Conservation (phyloP, 352 stramenopile species). For the Globisporangium nagaii region DNA sequence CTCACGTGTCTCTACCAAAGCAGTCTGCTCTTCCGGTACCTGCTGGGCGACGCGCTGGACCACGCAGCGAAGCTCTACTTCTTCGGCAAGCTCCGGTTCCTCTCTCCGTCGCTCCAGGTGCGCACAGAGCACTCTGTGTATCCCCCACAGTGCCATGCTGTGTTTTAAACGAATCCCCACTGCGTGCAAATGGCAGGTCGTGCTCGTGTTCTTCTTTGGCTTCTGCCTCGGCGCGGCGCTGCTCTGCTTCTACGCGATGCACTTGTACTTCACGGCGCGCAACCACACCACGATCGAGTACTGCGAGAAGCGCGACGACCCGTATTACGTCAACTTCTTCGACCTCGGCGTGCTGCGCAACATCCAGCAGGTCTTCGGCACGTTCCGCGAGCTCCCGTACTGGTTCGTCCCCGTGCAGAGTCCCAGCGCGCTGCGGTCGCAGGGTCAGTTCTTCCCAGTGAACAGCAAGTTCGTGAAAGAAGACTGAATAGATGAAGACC, state of each 20-base stretch:
- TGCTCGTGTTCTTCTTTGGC: slow-evolving; percentile 66
- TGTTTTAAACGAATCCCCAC: too few species aligned
- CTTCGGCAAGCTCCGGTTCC: slow-evolving; percentile 44
- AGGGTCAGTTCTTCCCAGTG: slow-evolving; percentile 43
- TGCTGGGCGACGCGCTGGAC: slow-evolving; percentile 50
- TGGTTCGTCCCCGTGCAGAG: slow-evolving; percentile 72
- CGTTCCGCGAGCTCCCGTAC: slow-evolving; percentile 45
- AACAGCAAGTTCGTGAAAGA: slow-evolving; percentile 47
- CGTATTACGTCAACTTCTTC: slow-evolving; percentile 79
- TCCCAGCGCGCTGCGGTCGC: slow-evolving; percentile 37
- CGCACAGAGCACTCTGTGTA: background rate
- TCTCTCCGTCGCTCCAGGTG: slow-evolving; percentile 60
- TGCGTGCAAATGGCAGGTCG: slow-evolving; percentile 29
- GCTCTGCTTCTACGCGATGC: slow-evolving; percentile 70
- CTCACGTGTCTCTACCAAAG: slow-evolving; percentile 64
- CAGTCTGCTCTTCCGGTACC: slow-evolving; percentile 57
- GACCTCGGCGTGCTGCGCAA: slow-evolving; percentile 70
- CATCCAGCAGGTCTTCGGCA: slow-evolving; percentile 73
- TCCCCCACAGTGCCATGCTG: too few species aligned
- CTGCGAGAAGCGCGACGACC: slow-evolving; percentile 76
- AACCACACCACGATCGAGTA: slow-evolving; percentile 88
- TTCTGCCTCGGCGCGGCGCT: slow-evolving; percentile 62
- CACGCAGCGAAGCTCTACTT: slow-evolving; percentile 47
- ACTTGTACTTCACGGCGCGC: slow-evolving; percentile 58
- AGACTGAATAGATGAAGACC: slow-evolving; percentile 30